Base-by-base conservation (phyloP, 768 basidiomycete species). In the Mycena crocata region DNA sequence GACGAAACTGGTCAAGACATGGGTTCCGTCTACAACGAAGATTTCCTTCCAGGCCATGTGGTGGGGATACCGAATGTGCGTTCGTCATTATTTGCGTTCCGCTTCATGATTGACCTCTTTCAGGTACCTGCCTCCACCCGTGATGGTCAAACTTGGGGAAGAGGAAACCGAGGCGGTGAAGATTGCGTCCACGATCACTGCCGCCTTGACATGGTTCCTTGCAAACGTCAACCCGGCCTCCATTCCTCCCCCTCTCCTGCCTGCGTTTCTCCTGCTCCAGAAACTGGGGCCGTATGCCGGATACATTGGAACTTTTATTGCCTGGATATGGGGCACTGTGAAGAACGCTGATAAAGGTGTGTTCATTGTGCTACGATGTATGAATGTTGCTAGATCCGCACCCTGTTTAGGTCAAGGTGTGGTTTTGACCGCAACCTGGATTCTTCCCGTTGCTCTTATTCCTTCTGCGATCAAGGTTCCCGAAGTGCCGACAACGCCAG, bases 51-150 rank as follows among this genome's bases (percentile, higher is more conserved):
- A 89, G 70, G 83, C 85, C 2, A 81, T 83, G 69, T 89, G 88
- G 88, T 72, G 88, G 88, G 88, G 88, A 9, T 89, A 85, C 68
- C 78, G 87, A 52, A 78, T 89, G 86, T 87, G 65, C 58, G 85
- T 64, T 34, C 2, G 23, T 15, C 24, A 5, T 49, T 0, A 31
- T 42, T 7, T 35, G 14, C n/a, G 37, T 39, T 45, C 40, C 23
- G 9, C 15, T 31, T 8, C 30, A 23, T 37, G n/a, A 23, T 44
- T 64, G 19, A 66, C n/a, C 19, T 32, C 15, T 48, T 14, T 10
- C 64, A 87, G 86, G 31, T 88, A 86, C 72, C 79, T 89, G 21
- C 88, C 88, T 12, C 86, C 86, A 26, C 86, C 87, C 0, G 82
- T 89, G 3, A 77, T 89, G 54, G 80, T 82, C 9, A 67, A 82